A percentile compares a stretch with the other conserved stretches of the same genome.
These are phyloP conservation scores for Dendrobium catenatum DNA, from an alignment of 106 monocot genomes.

Conservation along the genomic window DNA sequence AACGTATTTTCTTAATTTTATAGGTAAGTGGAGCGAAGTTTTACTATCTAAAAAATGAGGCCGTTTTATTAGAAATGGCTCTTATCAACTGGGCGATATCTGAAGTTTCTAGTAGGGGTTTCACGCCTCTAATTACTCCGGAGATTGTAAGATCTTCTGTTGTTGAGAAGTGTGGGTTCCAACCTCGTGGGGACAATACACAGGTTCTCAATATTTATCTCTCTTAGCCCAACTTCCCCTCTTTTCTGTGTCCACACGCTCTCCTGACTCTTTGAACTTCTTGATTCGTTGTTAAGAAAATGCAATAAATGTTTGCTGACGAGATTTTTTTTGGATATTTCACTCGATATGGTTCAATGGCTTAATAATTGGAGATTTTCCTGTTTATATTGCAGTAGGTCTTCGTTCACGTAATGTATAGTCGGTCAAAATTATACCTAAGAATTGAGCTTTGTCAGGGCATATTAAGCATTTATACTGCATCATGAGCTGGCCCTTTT, in stretches of 20 bases:
- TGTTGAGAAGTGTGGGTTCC: conserved; percentile 98
- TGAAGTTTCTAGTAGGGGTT: conserved; percentile 72
- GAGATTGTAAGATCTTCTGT: conserved; percentile 92
- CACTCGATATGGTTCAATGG: not conserved
- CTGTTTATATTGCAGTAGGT: not conserved
- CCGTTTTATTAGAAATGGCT: conserved; percentile 90
- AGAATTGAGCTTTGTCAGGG: not conserved
- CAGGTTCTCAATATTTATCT: conserved; percentile 41
- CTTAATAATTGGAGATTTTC: not conserved
- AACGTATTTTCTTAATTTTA: not conserved
- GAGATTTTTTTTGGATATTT: not conserved
- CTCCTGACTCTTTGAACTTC: too few species aligned
- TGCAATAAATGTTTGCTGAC: not conserved
- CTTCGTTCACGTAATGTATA: not conserved
- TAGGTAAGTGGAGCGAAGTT: conserved; percentile 98
- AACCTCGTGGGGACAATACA: conserved; percentile 91
- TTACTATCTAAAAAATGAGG: conserved; percentile 94
- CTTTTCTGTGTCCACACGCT: not conserved
- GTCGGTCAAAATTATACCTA: not conserved
- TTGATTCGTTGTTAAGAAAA: not conserved
- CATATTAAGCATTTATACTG: not conserved
- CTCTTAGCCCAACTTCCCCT: not conserved
- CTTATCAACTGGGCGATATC: conserved; percentile 87
- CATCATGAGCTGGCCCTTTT: not conserved
- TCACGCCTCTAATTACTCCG: conserved; percentile 80